These are phyloP conservation scores for Microstegium vimineum DNA, from an alignment of 176 grass and related monocot genomes.

Conservation along the genomic window DNA sequence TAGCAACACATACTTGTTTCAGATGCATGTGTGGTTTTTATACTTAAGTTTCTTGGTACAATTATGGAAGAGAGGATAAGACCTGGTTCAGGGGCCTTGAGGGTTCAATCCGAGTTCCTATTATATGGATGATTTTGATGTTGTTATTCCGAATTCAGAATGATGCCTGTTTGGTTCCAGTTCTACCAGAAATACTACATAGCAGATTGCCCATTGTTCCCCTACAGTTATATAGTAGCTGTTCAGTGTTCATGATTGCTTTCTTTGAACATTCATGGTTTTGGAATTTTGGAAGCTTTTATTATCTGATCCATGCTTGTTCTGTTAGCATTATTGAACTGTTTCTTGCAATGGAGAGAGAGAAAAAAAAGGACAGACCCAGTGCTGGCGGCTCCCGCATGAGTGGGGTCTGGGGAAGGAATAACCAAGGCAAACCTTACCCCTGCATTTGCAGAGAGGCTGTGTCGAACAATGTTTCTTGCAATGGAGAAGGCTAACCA, in stretches of 20 bases:
- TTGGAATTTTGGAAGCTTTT: neutral
- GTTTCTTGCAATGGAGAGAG: neutral
- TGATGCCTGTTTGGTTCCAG: neutral
- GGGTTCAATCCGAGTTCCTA: neutral
- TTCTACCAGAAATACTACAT: neutral
- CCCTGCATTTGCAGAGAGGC: no score
- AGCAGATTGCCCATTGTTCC: neutral
- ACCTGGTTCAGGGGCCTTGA: neutral
- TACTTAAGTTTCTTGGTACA: slow-evolving; percentile 4
- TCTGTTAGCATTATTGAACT: neutral
- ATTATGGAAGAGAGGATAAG: neutral
- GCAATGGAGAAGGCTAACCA: neutral
- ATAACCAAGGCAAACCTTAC: no score
- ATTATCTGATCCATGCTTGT: neutral
- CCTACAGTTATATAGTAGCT: neutral
- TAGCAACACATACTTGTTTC: neutral
- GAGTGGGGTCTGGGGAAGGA: no score
- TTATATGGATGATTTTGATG: neutral
- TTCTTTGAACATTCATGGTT: neutral
- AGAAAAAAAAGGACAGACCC: no score
- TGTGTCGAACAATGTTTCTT: neutral
- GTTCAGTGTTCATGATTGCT: neutral
- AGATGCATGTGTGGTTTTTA: neutral
- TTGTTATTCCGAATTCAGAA: neutral
- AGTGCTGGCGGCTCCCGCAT: no score